A percentile compares a stretch with the other conserved stretches of the same genome.
Evolutionary conservation across 2,329 filamentous ascomycete species (phyloP).

Genomic region (Taxawa tesnikishii): DNA sequence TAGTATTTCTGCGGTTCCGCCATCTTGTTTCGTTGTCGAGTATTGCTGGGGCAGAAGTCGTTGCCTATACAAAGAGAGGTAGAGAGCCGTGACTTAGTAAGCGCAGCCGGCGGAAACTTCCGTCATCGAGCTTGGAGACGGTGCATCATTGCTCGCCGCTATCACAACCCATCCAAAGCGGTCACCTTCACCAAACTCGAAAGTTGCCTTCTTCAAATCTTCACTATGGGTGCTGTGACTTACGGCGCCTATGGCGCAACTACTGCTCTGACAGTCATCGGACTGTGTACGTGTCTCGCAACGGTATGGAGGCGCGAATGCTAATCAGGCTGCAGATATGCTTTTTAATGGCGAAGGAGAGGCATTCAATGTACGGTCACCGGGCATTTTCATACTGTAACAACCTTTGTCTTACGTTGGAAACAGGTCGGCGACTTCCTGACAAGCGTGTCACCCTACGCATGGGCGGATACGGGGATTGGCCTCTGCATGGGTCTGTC

Average conservation of each 20-base stretch:
- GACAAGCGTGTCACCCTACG: conserved; percentile 85
- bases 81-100: conserved; percentile 2
- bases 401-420: not conserved
- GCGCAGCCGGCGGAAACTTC: not conserved
- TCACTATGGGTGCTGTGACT: conserved; percentile 19
- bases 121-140: not conserved
- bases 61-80: not conserved
- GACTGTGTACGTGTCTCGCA: conserved; percentile 27
- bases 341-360: conserved; percentile 95
- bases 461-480: conserved; percentile 85
- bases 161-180: not conserved
- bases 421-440: conserved; percentile 78
- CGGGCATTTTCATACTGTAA: not conserved
- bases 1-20: conserved; percentile 51
- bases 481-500: conserved; percentile 90
- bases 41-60: not conserved
- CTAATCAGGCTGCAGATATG: conserved; percentile 58
- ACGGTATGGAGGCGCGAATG: conserved; percentile 11
- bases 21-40: conserved; percentile 22
- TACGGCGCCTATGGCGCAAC: conserved; percentile 23
- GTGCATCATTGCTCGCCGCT: not conserved
- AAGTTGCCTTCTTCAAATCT: conserved; percentile 1
- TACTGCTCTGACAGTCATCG: conserved; percentile 21
- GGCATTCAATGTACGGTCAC: conserved; percentile 72
- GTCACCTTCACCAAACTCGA: conserved; percentile 1